A percentile compares a stretch with the other conserved stretches of the same genome.
phyloP scores from a whole-genome alignment of 805 yeast genomes.

The Candida pseudofarinosa region DNA sequence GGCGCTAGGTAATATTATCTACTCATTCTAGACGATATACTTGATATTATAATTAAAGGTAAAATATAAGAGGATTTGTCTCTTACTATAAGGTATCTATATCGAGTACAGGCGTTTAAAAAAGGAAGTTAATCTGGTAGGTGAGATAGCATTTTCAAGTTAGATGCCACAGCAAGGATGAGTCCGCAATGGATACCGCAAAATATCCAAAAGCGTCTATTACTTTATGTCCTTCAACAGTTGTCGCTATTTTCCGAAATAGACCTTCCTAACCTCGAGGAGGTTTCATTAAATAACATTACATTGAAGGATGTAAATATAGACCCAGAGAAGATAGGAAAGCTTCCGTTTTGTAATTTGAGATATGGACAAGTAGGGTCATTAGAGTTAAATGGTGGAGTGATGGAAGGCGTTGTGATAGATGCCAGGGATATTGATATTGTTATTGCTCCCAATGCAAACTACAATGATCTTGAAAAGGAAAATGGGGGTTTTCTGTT shows the following conservation, averaged over 20 bases:
- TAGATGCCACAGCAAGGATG: constrained; percentile 7
- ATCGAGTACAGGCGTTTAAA: no score
- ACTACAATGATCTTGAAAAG: constrained; percentile 24
- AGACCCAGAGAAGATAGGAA: constrained; percentile 64
- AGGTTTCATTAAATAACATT: constrained; percentile 61
- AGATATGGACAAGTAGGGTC: constrained; percentile 57
- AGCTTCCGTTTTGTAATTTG: constrained; percentile 59
- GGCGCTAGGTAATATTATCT: not conserved
- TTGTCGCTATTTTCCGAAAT: constrained; percentile 77
- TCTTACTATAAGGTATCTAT: no score
- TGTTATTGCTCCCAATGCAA: constrained; percentile 35
- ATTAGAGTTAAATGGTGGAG: constrained; percentile 56
- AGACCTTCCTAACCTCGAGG: constrained; percentile 74
- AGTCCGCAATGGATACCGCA: constrained; percentile 71
- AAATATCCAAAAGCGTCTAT: constrained; percentile 75
- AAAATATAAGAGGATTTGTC: no score
- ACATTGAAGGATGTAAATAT: constrained; percentile 56
- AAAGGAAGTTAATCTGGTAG: no score
- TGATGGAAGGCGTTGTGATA: constrained; percentile 67
- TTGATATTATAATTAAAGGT: no score
- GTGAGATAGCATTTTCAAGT: no score
- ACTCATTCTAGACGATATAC: not conserved
- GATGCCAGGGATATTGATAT: constrained; percentile 52
- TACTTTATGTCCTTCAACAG: constrained; percentile 76
- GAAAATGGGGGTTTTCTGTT: constrained; percentile 46